Evolutionary conservation across 2,329 filamentous ascomycete genomes (phyloP), one percentile per base, ranked within the genome.

Genomic region (Fusarium drepaniforme): DNA sequence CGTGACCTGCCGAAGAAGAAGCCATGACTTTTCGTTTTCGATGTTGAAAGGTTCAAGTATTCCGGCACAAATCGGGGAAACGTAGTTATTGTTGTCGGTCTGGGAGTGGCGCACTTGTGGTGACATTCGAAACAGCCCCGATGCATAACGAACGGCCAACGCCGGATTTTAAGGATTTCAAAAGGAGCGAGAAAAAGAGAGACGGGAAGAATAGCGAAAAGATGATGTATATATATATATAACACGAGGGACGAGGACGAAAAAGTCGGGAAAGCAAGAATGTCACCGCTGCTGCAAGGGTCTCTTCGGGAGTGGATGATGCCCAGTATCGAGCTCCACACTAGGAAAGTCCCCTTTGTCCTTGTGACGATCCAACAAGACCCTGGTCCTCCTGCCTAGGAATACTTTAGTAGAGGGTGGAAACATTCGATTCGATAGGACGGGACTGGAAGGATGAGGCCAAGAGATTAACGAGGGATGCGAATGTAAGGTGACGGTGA

Each of bases 261-360:
- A 49, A 71, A 63, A 21, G 58, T 38, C 44, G 51, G 58, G 51
- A 21, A 67, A 72, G 63, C 58, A 67, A 72, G 68, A 53, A 64
- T 61, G 56, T 65, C 64, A 68, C 70, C 65, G 64, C 59, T 64
- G 60, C 70, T 64, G 60, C 70, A 68, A 72, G 65, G 68, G 40
- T 62, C 25, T 23, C 21, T 21, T 58, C 56, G 46, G 42, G 38
- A 62, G 56, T 61, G 57, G 46, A 33, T 65, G 58, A 68, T 71
- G 58, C 21, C 46, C 30, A 38, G 46, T 30, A 35, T 64, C 49
- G 21, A 65, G 60, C 70, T 72, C 70, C 70, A 72, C 70, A 58
- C 44, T 33, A 33, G 33, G 23, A n/a, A 28, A 38, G 37, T 49
- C 60, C 42, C 60, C 46, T 61, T 63, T 51, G 60, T 49, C 30